Percentiles rank a stretch among this genome's conserved stretches.
Conservation (phyloP, 2,329 filamentous ascomycete genomes). For the Exophiala lecanii-corni region DNA sequence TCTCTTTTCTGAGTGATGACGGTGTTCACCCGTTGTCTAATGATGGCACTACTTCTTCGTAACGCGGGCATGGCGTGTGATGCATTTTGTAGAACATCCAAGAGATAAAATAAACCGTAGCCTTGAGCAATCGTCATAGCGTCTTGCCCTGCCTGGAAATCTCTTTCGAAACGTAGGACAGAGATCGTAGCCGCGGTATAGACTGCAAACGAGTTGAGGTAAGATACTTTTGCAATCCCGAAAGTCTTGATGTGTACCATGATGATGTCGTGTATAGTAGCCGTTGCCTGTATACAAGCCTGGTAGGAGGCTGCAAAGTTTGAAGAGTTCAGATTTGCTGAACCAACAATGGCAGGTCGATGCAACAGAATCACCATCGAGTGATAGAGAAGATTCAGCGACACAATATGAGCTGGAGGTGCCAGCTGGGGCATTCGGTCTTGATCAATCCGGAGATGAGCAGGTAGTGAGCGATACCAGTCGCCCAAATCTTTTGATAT, state of each 20-base stretch:
- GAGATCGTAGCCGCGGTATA: constrained; percentile 30
- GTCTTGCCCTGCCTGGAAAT: constrained; percentile 20
- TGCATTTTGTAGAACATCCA: constrained; percentile 26
- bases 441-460: constrained; percentile 39
- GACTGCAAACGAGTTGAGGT: constrained; percentile 28
- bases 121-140: constrained; percentile 17
- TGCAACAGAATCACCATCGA: constrained; percentile 51
- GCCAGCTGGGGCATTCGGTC: constrained; percentile 28
- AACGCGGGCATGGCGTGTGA: constrained; percentile 26
- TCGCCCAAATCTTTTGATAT: constrained; percentile 40
- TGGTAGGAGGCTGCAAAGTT: constrained; percentile 21
- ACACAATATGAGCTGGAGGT: constrained; percentile 45
- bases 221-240: constrained; percentile 27
- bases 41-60: constrained; percentile 28
- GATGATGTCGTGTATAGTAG: constrained; percentile 27
- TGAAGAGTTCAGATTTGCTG: constrained; percentile 15
- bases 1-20: constrained; percentile 24
- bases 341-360: constrained; percentile 44
- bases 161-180: constrained; percentile 26
- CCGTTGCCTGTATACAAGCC: constrained; percentile 25
- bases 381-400: constrained; percentile 47
- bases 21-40: constrained; percentile 26
- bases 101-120: constrained; percentile 23
- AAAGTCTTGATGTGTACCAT: constrained; percentile 28
- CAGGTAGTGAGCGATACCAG: constrained; percentile 42